Evolutionary conservation across 2,329 filamentous ascomycete species (phyloP), one percentile per base, ranked within the genome.

Genomic region (Microdochium bolleyi): DNA sequence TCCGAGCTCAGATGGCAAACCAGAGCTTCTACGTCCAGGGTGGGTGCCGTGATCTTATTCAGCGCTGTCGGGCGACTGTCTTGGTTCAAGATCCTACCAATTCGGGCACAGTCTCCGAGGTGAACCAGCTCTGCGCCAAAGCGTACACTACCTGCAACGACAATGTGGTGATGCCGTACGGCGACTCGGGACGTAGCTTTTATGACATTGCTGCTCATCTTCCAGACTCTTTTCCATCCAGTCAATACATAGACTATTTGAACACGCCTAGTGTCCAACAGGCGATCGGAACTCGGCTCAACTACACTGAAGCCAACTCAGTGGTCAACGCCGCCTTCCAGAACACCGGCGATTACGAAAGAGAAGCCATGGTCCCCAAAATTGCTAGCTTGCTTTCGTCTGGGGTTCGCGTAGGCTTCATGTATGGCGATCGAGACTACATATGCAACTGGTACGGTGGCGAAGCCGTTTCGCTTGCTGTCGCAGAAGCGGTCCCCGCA

Each of bases 1-100:
- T 74, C 2, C 65, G 75, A 27, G 70, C 77, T 52, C 68, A 68
- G 0, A 66, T 75, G 61, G 73, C 82, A 65, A 80, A 80, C 69
- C 82, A 84, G 66, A 78, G 77, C 57, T 62, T 84, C 30, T 85
- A 83, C 61, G 82, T 81, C 1, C 60, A 70, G 2, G 82, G 82
- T 30, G 84, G 84, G 63, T 85, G 83, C 63, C 64, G 79, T 24
- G 80, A 84, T 59, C 72, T 73, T 52, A 74, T 78, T n/a, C 67
- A 73, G 13, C 69, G 78, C 55, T 86, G 82, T 76, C 79, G 14
- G 61, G 65, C n/a, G 71, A 74, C 76, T 55, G 69, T 70, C 1
- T 73, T 70, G 3, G 78, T 78, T 0, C 65, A 71, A 49, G 71
- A 83, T 58, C 64, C 69, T 77, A 73, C 52, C 78, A 67, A 71